These are phyloP conservation scores for Austroboletus eburneus DNA, from an alignment of 768 basidiomycete genomes.

Conservation along the genomic window DNA sequence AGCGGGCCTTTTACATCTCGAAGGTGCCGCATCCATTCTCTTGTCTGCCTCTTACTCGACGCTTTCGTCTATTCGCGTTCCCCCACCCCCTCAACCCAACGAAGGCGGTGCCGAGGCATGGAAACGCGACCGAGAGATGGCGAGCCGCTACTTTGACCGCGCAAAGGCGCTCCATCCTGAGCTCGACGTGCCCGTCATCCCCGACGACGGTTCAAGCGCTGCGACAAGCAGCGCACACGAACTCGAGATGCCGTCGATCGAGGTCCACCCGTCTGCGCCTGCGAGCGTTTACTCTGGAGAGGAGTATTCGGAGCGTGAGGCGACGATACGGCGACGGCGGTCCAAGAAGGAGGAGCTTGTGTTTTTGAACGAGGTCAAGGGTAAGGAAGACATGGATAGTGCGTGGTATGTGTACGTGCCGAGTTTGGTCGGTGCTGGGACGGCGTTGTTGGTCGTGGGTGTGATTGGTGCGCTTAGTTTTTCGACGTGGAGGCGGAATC, in stretches of 20 bases:
- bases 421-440: conserved; percentile 78
- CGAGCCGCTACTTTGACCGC: conserved; percentile 67
- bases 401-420: conserved; percentile 81
- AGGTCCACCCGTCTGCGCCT: conserved; percentile 35
- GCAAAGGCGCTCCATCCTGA: conserved; percentile 56
- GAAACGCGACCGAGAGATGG: conserved; percentile 69
- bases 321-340: conserved; percentile 43
- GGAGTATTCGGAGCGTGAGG: conserved; percentile 27
- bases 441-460: conserved; percentile 72
- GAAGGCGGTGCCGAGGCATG: conserved; percentile 67
- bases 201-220: conserved; percentile 37
- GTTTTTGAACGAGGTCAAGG: conserved; percentile 41
- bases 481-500: conserved; percentile 63
- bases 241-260: conserved; percentile 68
- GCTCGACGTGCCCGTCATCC: conserved; percentile 67
- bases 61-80: conserved; percentile 72
- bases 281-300: conserved; percentile 27
- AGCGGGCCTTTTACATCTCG: conserved; percentile 76
- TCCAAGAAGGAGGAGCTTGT: conserved; percentile 55
- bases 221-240: conserved; percentile 33
- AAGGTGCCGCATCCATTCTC: conserved; percentile 70
- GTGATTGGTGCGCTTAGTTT: conserved; percentile 77
- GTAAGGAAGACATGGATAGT: conserved; percentile 56
- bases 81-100: conserved; percentile 44
- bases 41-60: conserved; percentile 73